phyloP scores from a whole-genome alignment of 2,329 filamentous ascomycete genomes.

The Penicillium sp. region DNA sequence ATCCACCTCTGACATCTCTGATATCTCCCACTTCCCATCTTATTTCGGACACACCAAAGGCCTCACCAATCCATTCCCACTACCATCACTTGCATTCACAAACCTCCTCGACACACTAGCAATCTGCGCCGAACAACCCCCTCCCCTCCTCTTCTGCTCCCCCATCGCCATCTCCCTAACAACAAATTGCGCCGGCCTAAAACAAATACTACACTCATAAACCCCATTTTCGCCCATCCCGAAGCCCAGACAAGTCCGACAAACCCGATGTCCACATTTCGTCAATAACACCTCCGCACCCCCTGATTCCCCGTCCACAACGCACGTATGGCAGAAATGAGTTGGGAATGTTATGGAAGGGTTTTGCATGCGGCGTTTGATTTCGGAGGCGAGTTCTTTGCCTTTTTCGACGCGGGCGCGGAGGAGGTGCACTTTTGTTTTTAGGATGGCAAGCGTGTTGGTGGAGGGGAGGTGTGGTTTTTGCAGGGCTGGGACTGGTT shows the following conservation, averaged over 20 bases:
- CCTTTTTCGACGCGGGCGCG: slow-evolving; percentile 34
- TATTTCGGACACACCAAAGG: neutral
- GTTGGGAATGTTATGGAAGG: slow-evolving; percentile 24
- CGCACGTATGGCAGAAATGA: slow-evolving; percentile 35
- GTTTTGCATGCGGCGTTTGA: slow-evolving; percentile 30
- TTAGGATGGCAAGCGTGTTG: slow-evolving; percentile 13
- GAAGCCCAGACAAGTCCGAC: slow-evolving; percentile 29
- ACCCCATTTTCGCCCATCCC: slow-evolving; percentile 18
- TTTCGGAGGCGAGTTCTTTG: slow-evolving; percentile 32
- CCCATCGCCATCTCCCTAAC: neutral
- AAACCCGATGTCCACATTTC: slow-evolving; percentile 32
- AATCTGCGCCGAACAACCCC: slow-evolving; percentile 13
- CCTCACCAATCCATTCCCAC: neutral
- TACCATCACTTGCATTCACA: neutral
- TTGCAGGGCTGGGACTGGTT: slow-evolving; percentile 23
- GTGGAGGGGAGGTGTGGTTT: slow-evolving; percentile 14
- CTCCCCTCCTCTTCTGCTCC: no score
- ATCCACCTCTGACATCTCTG: neutral
- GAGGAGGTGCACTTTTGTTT: slow-evolving; percentile 21
- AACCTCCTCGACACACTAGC: slow-evolving; percentile 8
- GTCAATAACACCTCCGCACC: slow-evolving; percentile 27
- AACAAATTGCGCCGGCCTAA: slow-evolving; percentile 25
- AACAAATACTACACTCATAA: slow-evolving; percentile 34
- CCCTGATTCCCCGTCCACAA: slow-evolving; percentile 21
- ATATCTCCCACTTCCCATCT: neutral